These are phyloP conservation scores for Colletotrichum sp. DNA, from an alignment of 2,329 filamentous ascomycete genomes.

Conservation along the genomic window DNA sequence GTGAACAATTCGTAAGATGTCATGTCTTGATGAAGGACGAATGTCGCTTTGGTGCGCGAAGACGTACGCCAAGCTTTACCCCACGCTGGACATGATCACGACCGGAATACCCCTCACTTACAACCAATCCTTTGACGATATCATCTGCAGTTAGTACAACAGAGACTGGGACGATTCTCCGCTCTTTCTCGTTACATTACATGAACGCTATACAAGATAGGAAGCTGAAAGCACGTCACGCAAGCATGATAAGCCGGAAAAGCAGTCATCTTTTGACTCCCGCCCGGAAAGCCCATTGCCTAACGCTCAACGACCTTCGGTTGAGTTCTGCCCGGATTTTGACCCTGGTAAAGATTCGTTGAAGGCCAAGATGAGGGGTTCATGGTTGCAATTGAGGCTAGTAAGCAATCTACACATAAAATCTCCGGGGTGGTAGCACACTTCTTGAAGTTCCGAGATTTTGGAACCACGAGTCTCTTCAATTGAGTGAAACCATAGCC, in stretches of 20 bases:
- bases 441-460: neutral
- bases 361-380: neutral
- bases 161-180: neutral
- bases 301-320: neutral
- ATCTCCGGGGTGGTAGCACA: neutral
- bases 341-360: accelerated
- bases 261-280: neutral
- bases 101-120: neutral
- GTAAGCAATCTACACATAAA: neutral
- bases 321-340: neutral
- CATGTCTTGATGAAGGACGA: accelerated
- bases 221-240: neutral
- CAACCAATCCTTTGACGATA: neutral
- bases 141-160: neutral
- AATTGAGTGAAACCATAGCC: neutral
- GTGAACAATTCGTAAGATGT: neutral
- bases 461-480: neutral
- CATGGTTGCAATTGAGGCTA: neutral
- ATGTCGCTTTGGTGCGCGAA: neutral
- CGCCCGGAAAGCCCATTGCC: neutral
- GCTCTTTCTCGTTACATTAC: neutral
- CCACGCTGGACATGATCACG: neutral
- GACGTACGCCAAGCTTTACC: constrained; percentile 9
- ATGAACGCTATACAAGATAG: neutral
- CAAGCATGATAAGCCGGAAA: neutral